Percentiles rank a stretch among this genome's conserved stretches.
Evolutionary conservation across 768 basidiomycete species (phyloP).

Genomic region (Dioszegia aurantiaca): DNA sequence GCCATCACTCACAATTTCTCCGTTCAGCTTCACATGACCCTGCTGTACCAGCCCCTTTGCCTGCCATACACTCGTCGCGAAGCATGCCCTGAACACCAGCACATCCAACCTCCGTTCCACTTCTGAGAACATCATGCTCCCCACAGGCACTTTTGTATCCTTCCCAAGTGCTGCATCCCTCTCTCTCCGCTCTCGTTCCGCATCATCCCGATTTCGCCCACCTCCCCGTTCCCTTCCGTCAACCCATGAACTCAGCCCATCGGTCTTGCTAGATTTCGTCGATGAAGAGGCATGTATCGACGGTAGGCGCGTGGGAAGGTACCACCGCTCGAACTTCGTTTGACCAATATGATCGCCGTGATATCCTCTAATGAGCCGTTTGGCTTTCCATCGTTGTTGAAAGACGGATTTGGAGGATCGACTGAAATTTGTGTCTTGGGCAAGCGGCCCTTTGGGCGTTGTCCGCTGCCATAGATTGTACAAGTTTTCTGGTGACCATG

Average conservation of each 20-base stretch:
- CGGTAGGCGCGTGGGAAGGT: constrained; percentile 81
- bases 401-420: constrained; percentile 65
- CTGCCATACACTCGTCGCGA: constrained; percentile 83
- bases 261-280: not conserved
- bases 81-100: constrained; percentile 82
- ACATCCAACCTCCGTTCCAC: constrained; percentile 93
- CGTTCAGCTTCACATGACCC: constrained; percentile 83
- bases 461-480: constrained; percentile 86
- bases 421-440: constrained; percentile 61
- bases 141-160: constrained; percentile 76
- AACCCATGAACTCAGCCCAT: constrained; percentile 34
- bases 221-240: constrained; percentile 56
- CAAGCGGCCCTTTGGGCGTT: constrained; percentile 46
- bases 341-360: constrained; percentile 93
- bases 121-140: constrained; percentile 90
- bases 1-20: constrained; percentile 77
- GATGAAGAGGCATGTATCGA: constrained; percentile 45
- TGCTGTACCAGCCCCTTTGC: constrained; percentile 82
- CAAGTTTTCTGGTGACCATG: constrained; percentile 82
- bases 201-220: constrained; percentile 48
- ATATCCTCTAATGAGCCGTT: constrained; percentile 82
- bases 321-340: constrained; percentile 91
- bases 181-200: constrained; percentile 59
- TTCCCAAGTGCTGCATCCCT: constrained; percentile 54
- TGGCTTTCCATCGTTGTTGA: constrained; percentile 87